Evolutionary conservation across 1,139 yeast genomes (phyloP).

Genomic region (Candida dubliniensis): DNA sequence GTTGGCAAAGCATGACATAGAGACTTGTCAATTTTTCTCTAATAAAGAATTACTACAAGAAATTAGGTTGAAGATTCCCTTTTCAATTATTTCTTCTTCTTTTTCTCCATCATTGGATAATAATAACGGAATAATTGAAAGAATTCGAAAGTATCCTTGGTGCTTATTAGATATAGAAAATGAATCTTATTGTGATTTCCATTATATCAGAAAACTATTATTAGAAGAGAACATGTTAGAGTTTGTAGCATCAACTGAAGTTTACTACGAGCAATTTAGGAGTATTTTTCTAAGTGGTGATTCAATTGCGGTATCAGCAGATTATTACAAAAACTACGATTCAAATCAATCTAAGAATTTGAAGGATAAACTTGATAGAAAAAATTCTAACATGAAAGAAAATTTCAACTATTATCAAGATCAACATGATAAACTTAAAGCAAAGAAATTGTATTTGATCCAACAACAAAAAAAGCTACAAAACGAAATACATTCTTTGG

Average conservation of each 20-base stretch:
- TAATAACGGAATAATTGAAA: slow-evolving; percentile 38
- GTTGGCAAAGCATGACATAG: slow-evolving; percentile 50
- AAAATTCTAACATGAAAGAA: slow-evolving; percentile 27
- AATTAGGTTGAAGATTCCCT: slow-evolving; percentile 45
- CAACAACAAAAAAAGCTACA: slow-evolving; percentile 44
- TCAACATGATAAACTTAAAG: slow-evolving; percentile 64
- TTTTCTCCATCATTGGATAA: slow-evolving; percentile 40
- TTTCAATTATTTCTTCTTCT: slow-evolving; percentile 45
- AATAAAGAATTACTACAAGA: slow-evolving; percentile 22
- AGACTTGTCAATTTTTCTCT: slow-evolving; percentile 54
- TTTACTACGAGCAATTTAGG: slow-evolving; percentile 57
- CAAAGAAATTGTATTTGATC: slow-evolving; percentile 62
- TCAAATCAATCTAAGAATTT: no score
- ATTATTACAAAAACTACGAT: neutral
- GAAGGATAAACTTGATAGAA: no score
- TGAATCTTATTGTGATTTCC: slow-evolving; percentile 64
- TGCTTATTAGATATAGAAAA: slow-evolving; percentile 74
- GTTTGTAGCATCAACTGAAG: slow-evolving; percentile 56
- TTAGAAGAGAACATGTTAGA: slow-evolving; percentile 59
- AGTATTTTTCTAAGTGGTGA: slow-evolving; percentile 19
- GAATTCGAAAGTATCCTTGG: slow-evolving; percentile 74
- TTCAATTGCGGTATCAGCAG: neutral
- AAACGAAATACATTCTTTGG: slow-evolving; percentile 6
- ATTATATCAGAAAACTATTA: slow-evolving; percentile 49
- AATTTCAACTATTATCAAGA: slow-evolving; percentile 48